Percentiles rank a stretch among this genome's conserved stretches.
phyloP scores from a whole-genome alignment of 2,329 filamentous ascomycete species.

The Penicillium sp. region DNA sequence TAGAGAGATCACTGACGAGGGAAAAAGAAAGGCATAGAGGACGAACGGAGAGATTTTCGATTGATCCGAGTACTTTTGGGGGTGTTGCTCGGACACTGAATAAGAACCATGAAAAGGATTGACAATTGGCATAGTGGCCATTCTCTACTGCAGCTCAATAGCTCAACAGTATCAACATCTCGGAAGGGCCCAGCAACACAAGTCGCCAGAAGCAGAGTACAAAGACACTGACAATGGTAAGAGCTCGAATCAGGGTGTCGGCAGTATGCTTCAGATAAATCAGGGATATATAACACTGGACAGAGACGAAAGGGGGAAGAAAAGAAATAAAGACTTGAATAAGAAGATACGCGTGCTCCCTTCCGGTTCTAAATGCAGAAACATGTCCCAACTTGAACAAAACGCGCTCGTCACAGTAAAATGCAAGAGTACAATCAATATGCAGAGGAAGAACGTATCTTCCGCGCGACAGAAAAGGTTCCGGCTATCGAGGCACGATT shows the following conservation, averaged over 20 bases:
- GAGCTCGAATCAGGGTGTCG: constrained; percentile 15
- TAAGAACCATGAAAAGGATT: constrained; percentile 3
- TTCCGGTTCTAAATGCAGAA: constrained; percentile 29
- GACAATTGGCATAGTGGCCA: neutral
- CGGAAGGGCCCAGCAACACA: neutral
- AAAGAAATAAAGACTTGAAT: constrained; percentile 15
- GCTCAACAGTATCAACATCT: constrained; percentile 12
- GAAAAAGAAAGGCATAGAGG: constrained; percentile 26
- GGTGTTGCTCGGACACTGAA: too few relatives aligned
- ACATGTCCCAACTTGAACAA: constrained; percentile 22
- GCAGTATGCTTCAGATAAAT: constrained; percentile 27
- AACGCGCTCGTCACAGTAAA: constrained; percentile 28
- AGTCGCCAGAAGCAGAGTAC: constrained; percentile 11
- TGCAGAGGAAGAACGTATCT: constrained; percentile 12
- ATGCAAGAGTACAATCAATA: constrained; percentile 26
- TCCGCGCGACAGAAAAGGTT: constrained; percentile 9
- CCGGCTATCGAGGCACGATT: constrained; percentile 3
- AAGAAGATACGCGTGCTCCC: constrained; percentile 23
- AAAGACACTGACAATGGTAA: constrained; percentile 8
- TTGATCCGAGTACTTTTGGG: too few relatives aligned
- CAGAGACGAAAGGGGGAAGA: constrained; percentile 12
- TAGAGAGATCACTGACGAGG: too few relatives aligned
- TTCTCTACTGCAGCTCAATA: constrained; percentile 21
- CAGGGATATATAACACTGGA: constrained; percentile 27
- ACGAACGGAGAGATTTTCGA: neutral